Conservation (phyloP, 345 rosid genomes). For the Heritiera littoralis region DNA sequence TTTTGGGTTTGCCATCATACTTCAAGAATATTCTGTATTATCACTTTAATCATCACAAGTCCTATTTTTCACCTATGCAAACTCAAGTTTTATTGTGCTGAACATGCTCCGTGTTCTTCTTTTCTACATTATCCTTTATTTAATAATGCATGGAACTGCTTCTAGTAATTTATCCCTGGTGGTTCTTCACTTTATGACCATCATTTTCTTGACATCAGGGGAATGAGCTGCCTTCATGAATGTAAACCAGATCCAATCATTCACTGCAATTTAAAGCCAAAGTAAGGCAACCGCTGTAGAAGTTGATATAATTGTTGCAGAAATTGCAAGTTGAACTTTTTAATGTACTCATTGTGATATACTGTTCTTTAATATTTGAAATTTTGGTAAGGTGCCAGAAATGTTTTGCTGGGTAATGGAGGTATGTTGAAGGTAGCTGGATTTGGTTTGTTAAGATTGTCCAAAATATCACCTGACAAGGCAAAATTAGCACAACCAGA, state of each 20-base stretch:
- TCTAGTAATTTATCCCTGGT: background rate
- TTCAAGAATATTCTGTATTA: background rate
- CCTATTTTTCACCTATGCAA: background rate
- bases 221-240: constrained; percentile 72
- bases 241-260: constrained; percentile 87
- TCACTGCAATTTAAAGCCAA: constrained; percentile 88
- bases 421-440: constrained; percentile 83
- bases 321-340: constrained; percentile 23
- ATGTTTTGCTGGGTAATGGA: constrained; percentile 92
- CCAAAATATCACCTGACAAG: constrained; percentile 57
- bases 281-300: constrained; percentile 75
- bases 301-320: constrained; percentile 27
- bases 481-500: constrained; percentile 51
- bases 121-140: background rate
- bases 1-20: constrained; percentile 1
- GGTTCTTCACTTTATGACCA: constrained; percentile 7
- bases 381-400: constrained; percentile 99
- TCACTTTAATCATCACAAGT: background rate
- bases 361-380: constrained; percentile 66
- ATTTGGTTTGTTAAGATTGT: constrained; percentile 68
- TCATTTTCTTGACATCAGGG: constrained; percentile 54
- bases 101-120: background rate
- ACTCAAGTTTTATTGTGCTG: background rate
- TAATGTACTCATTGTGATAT: constrained; percentile 25
- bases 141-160: background rate